Base-by-base conservation (phyloP, 331 rosid genomes). In the Quercus lobata region DNA sequence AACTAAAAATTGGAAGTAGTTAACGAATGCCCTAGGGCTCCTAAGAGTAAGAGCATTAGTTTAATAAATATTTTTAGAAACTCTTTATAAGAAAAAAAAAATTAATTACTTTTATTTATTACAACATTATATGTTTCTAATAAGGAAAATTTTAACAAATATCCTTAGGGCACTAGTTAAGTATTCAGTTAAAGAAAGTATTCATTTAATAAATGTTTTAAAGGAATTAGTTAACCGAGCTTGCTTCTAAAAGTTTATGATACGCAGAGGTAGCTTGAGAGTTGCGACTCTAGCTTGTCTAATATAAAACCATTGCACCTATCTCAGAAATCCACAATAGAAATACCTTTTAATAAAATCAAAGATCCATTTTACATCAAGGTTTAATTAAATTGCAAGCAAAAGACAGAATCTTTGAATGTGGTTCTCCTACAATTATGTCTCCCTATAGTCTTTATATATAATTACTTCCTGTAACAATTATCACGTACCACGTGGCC, bases 341-440 rank as follows among this genome's bases (percentile, higher is more conserved):
- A 58, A 52, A 49, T 77, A 57, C 19, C 60, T 15, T 72, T 58
- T 44, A 3, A 55, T 35, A 54, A 69, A 76, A 44, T 44, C 71
- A 37, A 55, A 54, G 44, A 25, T 83, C 74, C 77, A 22, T 82
- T 62, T 72, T 56, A 21, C 79, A 74, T 84, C 79, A 80, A 76
- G 18, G 81, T 78, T 80, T 79, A 84, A 85, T 89, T 57, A 77
- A 73, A 75, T 44, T 63, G 69, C 75, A 85, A 80, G 85, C 87
- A 77, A 81, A 24, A 46, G 68, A 37, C 41, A 78, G 70, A 80
- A 66, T 58, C 30, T 5, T 5, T 34, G 53, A 32, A 29, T 19
- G 37, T 77, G 52, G 54, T 78, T 78, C 79, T 63, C 66, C 76
- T 76, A 35, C 83, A 68, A 76, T 66, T 68, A 62, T 71, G 76